Base-by-base conservation (phyloP, 2,329 filamentous ascomycete species). In the Hortaea sp. region DNA sequence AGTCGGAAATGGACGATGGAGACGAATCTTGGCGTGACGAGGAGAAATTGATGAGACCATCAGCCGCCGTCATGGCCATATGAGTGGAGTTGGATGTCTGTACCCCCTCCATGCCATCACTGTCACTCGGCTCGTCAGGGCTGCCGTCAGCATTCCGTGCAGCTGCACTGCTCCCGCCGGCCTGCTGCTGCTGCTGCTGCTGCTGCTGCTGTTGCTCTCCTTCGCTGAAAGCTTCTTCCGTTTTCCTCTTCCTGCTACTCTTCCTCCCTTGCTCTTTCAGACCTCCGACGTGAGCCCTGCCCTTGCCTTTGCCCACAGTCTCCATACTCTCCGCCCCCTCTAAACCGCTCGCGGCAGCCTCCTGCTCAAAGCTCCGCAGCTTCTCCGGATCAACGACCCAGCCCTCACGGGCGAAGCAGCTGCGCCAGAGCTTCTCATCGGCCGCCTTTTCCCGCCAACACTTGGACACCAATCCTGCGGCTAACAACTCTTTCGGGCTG, bases 401-500 rank as follows among this genome's bases (percentile, higher is more conserved):
- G 5, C 92, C 92, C 68, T 97, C 89, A 6, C 81, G 69, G 32
- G 82, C 76, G 66, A 94, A 98, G 10, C 94, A 69, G 10, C 79
- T 75, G 61, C 87, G 83, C 92, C 92, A 98, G 29, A 97, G 69
- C 50, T 85, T 84, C 31, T 85, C 79, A 64, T 98, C 92, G 43
- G 88, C 69, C 5, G 90, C 83, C 12, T 92, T 74, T 12, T 78
- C 75, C 52, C 89, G 82, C 90, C 92, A 98, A 52, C 81, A 74
- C 41, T 82, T 81, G 32, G 88, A 95, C 11, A 88, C 81, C 39
- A 79, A 77, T 1, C 88, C 87, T 2, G 89, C 85, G 42, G 78
- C 80, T 47, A 97, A 74, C 35, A 98, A 73, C 0, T 88, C 92
- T 29, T 80, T 65, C 1, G 88, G 84, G 45, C 89, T 85, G 42